phyloP scores from a whole-genome alignment of 495 filamentous ascomycete genomes.

The Durotheca rogersii region DNA sequence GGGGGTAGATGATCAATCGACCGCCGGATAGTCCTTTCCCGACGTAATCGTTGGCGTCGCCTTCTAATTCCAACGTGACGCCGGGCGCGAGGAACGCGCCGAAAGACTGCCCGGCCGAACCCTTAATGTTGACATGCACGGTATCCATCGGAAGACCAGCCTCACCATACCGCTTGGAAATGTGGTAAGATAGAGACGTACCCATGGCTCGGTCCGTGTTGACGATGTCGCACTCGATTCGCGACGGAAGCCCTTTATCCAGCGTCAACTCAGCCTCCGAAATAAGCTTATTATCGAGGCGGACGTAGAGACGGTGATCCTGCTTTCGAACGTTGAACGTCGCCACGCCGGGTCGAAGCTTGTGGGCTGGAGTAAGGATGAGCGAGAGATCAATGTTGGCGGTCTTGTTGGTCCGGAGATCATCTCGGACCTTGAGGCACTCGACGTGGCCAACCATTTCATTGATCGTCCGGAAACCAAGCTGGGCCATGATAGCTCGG shows the following conservation, averaged over 20 bases:
- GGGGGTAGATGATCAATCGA: constrained; percentile 93
- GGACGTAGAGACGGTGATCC: constrained; percentile 89
- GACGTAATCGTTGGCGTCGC: constrained; percentile 97
- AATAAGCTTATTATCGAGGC: constrained; percentile 98
- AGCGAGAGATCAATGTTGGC: constrained; percentile 92
- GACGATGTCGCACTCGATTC: constrained; percentile 97
- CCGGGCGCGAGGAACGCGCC: constrained; percentile 94
- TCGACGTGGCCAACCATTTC: constrained; percentile 98
- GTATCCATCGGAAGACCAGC: constrained; percentile 90
- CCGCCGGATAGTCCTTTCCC: constrained; percentile 97
- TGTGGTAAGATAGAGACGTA: constrained; percentile 93
- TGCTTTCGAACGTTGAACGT: constrained; percentile 99
- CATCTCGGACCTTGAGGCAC: constrained; percentile 81
- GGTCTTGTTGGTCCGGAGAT: constrained; percentile 85
- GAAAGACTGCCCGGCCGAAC: constrained; percentile 98
- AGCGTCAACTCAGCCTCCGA: constrained; percentile 95
- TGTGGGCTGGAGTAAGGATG: constrained; percentile 94
- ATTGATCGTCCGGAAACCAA: constrained; percentile 93
- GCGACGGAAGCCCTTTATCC: constrained; percentile 91
- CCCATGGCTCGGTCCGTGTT: constrained; percentile 97
- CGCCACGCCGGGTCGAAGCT: constrained; percentile 91
- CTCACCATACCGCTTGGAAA: constrained; percentile 91
- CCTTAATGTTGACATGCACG: constrained; percentile 95
- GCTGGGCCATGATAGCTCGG: constrained; percentile 95
- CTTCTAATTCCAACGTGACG: constrained; percentile 94